phyloP scores from a whole-genome alignment of 495 filamentous ascomycete genomes.

The Xylaria bambusicola region DNA sequence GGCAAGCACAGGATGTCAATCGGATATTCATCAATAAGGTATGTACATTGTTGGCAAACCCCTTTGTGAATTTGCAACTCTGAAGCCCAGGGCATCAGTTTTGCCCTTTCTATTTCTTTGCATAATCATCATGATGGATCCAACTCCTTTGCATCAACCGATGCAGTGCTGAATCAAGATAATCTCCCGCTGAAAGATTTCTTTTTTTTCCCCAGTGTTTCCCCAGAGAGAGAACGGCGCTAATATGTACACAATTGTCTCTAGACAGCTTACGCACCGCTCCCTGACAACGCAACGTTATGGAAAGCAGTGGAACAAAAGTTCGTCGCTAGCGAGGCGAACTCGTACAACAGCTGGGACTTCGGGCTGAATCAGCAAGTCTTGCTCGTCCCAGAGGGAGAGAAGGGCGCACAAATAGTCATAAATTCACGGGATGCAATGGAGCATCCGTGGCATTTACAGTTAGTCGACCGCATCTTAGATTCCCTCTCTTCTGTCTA shows the following conservation, averaged over 20 bases:
- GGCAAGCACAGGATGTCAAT: slow-evolving; percentile 36
- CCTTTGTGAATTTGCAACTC: background rate
- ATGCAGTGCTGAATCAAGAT: too few species aligned
- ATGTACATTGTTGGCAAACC: background rate
- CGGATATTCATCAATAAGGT: slow-evolving; percentile 40
- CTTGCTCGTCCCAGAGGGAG: slow-evolving; percentile 55
- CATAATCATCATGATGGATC: too few species aligned
- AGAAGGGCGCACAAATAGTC: slow-evolving; percentile 64
- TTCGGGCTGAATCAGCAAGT: slow-evolving; percentile 36
- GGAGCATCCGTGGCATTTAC: slow-evolving; percentile 39
- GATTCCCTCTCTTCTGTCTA: background rate
- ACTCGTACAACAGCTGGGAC: slow-evolving; percentile 37
- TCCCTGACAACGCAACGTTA: slow-evolving; percentile 30
- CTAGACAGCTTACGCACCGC: slow-evolving; percentile 32
- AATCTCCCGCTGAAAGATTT: too few species aligned
- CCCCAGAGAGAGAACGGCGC: background rate
- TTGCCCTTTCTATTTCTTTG: too few species aligned
- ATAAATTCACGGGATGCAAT: slow-evolving; percentile 67
- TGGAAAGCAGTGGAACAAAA: slow-evolving; percentile 34
- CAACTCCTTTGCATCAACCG: too few species aligned
- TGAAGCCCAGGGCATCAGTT: too few species aligned
- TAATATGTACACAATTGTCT: background rate
- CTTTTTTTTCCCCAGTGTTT: too few species aligned
- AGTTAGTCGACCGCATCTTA: slow-evolving; percentile 24
- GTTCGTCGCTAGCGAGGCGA: slow-evolving; percentile 25